Base-by-base conservation (phyloP, 768 basidiomycete species). In the Calocera cornea region DNA sequence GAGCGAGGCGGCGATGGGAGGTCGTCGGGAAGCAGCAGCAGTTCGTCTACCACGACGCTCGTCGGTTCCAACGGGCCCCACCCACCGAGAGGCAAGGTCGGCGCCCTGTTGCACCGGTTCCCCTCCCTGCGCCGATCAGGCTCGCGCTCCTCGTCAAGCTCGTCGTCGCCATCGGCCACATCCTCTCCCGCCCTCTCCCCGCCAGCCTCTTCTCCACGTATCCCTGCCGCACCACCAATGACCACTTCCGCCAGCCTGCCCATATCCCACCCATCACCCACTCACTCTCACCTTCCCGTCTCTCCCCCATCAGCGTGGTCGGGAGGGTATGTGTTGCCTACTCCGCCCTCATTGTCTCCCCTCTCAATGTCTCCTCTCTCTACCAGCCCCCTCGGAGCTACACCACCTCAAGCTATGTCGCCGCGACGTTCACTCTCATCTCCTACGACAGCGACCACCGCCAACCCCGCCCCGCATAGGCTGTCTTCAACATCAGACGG, bases 251-350 rank as follows among this genome's bases (percentile, higher is more conserved):
- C 64, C 1, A 2, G 8, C 16, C n/a, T 67, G 65, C 65, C 67
- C 66, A 0, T 16, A 0, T 0, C 31, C 1, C 16, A 49, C 5
- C 2, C 31, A 0, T 27, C 63, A 8, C 54, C 29, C 54, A 60
- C 54, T 2, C 24, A 0, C 16, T 2, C 14, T 22, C 29, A 2
- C 19, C n/a, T 3, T 65, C 8, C 64, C 65, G 7, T 67, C 66
- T 3, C 40, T 64, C 70, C 16, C 27, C 68, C 24, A 34, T 68
- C 41, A 27, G 66, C 1, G 0, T 33, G 16, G 66, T 65, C 0
- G 66, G 68, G 5, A 63, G 67, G n/a, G 50, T 34, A 22, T 5
- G 64, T 41, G 2, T 36, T 33, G 47, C 68, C 63, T 29, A 41
- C 16, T 50, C 64, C 54, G 14, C 31, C 24, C 31, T 5, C 54